phyloP scores from a whole-genome alignment of 805 yeast species.

The Naumovozyma dairenensis region DNA sequence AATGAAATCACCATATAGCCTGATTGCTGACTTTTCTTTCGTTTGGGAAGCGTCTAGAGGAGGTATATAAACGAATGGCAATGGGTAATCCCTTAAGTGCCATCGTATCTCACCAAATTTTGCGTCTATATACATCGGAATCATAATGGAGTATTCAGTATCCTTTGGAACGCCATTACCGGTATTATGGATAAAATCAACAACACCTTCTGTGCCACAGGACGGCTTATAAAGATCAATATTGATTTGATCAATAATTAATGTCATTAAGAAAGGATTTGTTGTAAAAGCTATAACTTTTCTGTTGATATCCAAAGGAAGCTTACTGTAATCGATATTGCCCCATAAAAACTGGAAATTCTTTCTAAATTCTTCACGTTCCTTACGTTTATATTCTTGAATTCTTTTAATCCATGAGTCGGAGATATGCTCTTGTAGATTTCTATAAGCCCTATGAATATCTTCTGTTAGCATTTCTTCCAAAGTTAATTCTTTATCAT shows the following conservation, averaged over 20 bases:
- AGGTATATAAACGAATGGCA: slow-evolving; percentile 74
- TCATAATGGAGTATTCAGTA: slow-evolving; percentile 52
- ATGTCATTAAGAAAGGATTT: slow-evolving; percentile 45
- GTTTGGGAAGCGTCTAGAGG: slow-evolving; percentile 29
- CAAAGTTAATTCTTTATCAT: slow-evolving; percentile 1
- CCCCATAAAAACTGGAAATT: slow-evolving; percentile 38
- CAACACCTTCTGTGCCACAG: slow-evolving; percentile 41
- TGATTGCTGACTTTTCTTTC: slow-evolving; percentile 22
- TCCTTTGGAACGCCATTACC: slow-evolving; percentile 81
- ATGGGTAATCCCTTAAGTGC: slow-evolving; percentile 76
- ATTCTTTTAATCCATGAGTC: slow-evolving; percentile 66
- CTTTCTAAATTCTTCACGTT: slow-evolving; percentile 32
- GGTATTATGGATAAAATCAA: slow-evolving; percentile 53
- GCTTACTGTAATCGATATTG: slow-evolving; percentile 21
- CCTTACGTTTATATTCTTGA: slow-evolving; percentile 34
- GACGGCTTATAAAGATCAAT: slow-evolving; percentile 41
- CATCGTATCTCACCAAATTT: slow-evolving; percentile 51
- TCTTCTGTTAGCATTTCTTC: slow-evolving; percentile 7
- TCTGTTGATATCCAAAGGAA: slow-evolving; percentile 36
- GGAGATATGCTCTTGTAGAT: slow-evolving; percentile 40
- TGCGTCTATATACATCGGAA: slow-evolving; percentile 56
- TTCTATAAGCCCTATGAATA: slow-evolving; percentile 13
- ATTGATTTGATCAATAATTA: slow-evolving; percentile 40
- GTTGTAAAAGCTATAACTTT: slow-evolving; percentile 38
- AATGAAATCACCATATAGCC: slow-evolving; percentile 53